These are phyloP conservation scores for Rubia balearica DNA, from an alignment of 305 asterid genomes.

Conservation along the genomic window DNA sequence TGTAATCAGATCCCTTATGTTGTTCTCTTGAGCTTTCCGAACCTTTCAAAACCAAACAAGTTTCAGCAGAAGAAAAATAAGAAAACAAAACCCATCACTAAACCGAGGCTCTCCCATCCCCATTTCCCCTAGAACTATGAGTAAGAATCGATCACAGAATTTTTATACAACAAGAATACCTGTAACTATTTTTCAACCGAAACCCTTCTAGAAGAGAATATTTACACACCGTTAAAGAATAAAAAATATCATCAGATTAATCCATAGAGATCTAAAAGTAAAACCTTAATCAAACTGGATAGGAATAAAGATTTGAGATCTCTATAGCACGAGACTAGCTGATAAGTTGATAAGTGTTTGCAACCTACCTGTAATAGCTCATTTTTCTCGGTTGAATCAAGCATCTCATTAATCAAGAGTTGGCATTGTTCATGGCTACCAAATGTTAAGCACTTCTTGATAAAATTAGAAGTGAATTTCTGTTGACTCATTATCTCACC, in stretches of 20 bases:
- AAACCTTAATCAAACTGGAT: too few relatives aligned
- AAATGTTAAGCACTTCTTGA: conserved; percentile 71
- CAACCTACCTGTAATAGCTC: conserved; percentile 69
- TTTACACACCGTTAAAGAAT: too few relatives aligned
- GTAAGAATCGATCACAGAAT: too few relatives aligned
- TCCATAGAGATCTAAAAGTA: too few relatives aligned
- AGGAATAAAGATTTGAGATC: too few relatives aligned
- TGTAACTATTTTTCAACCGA: neutral
- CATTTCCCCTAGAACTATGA: neutral
- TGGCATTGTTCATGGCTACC: conserved; percentile 64
- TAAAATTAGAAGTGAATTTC: conserved; percentile 81
- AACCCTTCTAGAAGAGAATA: neutral
- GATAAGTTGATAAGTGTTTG: conserved; percentile 1
- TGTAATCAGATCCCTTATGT: conserved; percentile 37
- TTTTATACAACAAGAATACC: too few relatives aligned
- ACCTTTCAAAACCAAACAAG: conserved; percentile 42
- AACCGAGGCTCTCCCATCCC: too few relatives aligned
- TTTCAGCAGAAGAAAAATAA: conserved; percentile 1
- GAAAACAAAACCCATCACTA: neutral
- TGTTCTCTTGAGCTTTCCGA: conserved; percentile 52
- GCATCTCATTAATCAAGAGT: conserved; percentile 68
- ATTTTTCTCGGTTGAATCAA: conserved; percentile 74
- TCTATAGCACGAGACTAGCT: too few relatives aligned
- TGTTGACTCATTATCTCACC: conserved; percentile 87
- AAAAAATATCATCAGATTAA: too few relatives aligned